These are phyloP conservation scores for Durotheca rogersii DNA, from an alignment of 495 filamentous ascomycete genomes.

Conservation along the genomic window DNA sequence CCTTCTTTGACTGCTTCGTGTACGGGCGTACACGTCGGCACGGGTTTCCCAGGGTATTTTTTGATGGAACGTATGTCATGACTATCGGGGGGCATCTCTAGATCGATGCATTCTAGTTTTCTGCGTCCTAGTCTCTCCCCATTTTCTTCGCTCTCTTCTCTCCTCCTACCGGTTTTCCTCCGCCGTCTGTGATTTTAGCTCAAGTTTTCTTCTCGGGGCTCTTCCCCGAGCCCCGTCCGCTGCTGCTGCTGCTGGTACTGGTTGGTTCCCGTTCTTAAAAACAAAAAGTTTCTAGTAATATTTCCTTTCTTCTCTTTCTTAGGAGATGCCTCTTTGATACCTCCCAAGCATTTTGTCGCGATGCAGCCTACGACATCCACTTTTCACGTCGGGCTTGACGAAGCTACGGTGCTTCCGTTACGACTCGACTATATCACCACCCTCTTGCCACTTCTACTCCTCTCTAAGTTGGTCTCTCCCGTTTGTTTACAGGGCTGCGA, in stretches of 20 bases:
- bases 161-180: slow-evolving; percentile 24
- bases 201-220: no score
- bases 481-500: slow-evolving; percentile 15
- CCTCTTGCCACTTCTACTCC: slow-evolving; percentile 13
- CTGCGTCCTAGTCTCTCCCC: slow-evolving; percentile 32
- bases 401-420: slow-evolving; percentile 30
- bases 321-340: slow-evolving; percentile 39
- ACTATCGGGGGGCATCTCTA: slow-evolving; percentile 19
- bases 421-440: slow-evolving; percentile 16
- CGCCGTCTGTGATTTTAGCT: slow-evolving; percentile 38
- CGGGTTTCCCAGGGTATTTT: slow-evolving; percentile 16
- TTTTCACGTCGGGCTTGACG: slow-evolving; percentile 27
- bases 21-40: slow-evolving; percentile 4
- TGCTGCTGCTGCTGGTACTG: slow-evolving; percentile 5
- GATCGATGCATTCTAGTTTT: slow-evolving; percentile 32
- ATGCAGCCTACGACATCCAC: slow-evolving; percentile 28
- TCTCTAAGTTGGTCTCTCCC: slow-evolving; percentile 19
- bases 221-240: slow-evolving; percentile 7
- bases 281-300: slow-evolving; percentile 40
- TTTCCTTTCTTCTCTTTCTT: no score
- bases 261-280: slow-evolving; percentile 33
- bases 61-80: slow-evolving; percentile 26
- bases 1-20: slow-evolving; percentile 18
- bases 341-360: slow-evolving; percentile 35
- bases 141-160: slow-evolving; percentile 32